Conservation (phyloP, 169 alveolate species). For the Ichthyophthirius multifiliis region DNA sequence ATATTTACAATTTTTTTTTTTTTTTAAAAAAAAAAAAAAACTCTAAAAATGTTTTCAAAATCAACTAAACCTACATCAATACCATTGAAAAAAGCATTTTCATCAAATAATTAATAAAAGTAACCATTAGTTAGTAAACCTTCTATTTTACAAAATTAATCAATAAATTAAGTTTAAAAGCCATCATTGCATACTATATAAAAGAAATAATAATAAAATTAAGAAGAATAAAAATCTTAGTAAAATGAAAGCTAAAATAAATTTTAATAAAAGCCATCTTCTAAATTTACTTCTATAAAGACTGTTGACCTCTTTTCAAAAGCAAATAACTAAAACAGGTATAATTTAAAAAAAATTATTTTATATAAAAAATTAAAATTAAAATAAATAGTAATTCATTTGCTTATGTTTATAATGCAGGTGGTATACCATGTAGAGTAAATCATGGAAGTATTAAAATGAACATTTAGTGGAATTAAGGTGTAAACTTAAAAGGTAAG, state of each 20-base stretch:
- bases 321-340: constrained; percentile 18
- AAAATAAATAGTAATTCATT: constrained; percentile 36
- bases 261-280: constrained; percentile 18
- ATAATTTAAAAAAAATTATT: not conserved
- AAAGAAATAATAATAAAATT: not conserved
- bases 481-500: constrained; percentile 19
- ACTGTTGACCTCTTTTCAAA: constrained; percentile 25
- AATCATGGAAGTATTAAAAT: constrained; percentile 62
- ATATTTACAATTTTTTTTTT: no score
- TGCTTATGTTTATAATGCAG: constrained; percentile 74
- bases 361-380: not conserved
- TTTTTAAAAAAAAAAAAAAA: not conserved
- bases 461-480: constrained; percentile 71
- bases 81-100: no score
- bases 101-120: no score
- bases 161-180: not conserved
- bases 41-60: not conserved
- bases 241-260: not conserved
- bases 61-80: not conserved
- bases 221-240: not conserved
- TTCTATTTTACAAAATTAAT: not conserved
- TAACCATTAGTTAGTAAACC: not conserved
- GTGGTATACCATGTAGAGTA: constrained; percentile 81
- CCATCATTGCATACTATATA: not conserved
- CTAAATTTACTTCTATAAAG: constrained; percentile 24